Evolutionary conservation across 1,284 basidiomycete genomes (phyloP).

Genomic region (Mycosarcoma maydis): DNA sequence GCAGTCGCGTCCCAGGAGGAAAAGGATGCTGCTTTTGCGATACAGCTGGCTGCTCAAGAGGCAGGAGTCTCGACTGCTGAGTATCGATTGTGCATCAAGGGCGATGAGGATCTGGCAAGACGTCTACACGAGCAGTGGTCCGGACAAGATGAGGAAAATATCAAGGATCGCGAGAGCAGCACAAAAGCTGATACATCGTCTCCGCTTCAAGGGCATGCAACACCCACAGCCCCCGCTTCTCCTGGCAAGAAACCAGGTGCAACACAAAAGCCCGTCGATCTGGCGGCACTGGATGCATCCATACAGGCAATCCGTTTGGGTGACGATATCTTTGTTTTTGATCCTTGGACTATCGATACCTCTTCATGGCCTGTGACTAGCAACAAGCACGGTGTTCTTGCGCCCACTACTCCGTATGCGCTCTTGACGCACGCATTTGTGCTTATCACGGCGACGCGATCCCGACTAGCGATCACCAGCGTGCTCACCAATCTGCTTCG

Average conservation of each 20-base stretch:
- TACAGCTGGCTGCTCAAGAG: slow-evolving; percentile 39
- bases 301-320: slow-evolving; percentile 57
- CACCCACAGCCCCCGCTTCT: not conserved
- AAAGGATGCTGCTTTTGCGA: slow-evolving; percentile 36
- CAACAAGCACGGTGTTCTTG: slow-evolving; percentile 15
- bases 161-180: not conserved
- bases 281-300: slow-evolving; percentile 45
- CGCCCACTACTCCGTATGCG: slow-evolving; percentile 75
- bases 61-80: slow-evolving; percentile 17
- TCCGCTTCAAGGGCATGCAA: not conserved
- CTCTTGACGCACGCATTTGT: slow-evolving; percentile 82
- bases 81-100: slow-evolving; percentile 18
- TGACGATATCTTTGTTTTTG: slow-evolving; percentile 65
- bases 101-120: slow-evolving; percentile 44
- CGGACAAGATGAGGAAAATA: not conserved
- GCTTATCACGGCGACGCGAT: slow-evolving; percentile 78
- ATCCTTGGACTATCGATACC: slow-evolving; percentile 50
- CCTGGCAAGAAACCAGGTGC: slow-evolving; percentile 5
- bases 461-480: slow-evolving; percentile 82
- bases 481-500: slow-evolving; percentile 83
- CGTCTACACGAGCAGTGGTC: slow-evolving; percentile 40
- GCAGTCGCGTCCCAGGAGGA: slow-evolving; percentile 12
- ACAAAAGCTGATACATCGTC: not conserved
- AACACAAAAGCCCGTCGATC: slow-evolving; percentile 25
- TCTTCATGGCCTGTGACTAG: slow-evolving; percentile 48